phyloP scores from a whole-genome alignment of 805 yeast species.

The Starmerella bombi region DNA sequence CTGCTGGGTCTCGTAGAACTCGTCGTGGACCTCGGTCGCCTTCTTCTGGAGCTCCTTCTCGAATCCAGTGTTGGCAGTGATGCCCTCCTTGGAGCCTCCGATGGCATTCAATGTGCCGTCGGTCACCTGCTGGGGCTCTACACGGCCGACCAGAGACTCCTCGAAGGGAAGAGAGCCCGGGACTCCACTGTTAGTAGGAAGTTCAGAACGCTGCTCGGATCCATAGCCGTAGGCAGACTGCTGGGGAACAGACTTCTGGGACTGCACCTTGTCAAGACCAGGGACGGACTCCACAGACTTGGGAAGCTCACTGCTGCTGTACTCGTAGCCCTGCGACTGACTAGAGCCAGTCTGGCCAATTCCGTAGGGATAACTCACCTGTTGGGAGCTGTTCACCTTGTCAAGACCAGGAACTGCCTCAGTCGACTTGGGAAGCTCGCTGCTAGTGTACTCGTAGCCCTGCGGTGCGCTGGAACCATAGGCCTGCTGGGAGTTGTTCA shows the following conservation, averaged over 20 bases:
- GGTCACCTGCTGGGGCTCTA: not conserved
- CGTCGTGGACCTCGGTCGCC: not conserved
- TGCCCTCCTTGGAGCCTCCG: not conserved
- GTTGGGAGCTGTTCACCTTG: not conserved
- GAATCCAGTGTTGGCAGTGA: not conserved
- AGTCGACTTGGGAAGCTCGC: not conserved
- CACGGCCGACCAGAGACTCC: slow-evolving; percentile 1
- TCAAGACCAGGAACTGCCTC: not conserved
- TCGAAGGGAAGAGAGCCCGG: slow-evolving; percentile 12
- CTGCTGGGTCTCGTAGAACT: not conserved
- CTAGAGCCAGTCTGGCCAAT: not conserved
- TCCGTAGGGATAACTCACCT: too few relatives aligned
- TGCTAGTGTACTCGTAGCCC: not conserved
- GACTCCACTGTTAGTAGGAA: not conserved
- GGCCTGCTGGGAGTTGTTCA: not conserved
- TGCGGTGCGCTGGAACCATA: too few relatives aligned
- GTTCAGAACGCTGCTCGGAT: not conserved
- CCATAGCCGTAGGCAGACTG: not conserved
- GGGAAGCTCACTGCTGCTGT: not conserved
- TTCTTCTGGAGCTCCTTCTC: not conserved
- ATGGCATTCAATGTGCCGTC: not conserved
- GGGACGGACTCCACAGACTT: slow-evolving; percentile 1
- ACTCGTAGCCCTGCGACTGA: not conserved
- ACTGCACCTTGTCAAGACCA: slow-evolving; percentile 1
- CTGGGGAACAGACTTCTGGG: not conserved